Percentiles rank a stretch among this genome's conserved stretches.
phyloP scores from a whole-genome alignment of 202 grass and related monocot species.

The Zoysia matrella region DNA sequence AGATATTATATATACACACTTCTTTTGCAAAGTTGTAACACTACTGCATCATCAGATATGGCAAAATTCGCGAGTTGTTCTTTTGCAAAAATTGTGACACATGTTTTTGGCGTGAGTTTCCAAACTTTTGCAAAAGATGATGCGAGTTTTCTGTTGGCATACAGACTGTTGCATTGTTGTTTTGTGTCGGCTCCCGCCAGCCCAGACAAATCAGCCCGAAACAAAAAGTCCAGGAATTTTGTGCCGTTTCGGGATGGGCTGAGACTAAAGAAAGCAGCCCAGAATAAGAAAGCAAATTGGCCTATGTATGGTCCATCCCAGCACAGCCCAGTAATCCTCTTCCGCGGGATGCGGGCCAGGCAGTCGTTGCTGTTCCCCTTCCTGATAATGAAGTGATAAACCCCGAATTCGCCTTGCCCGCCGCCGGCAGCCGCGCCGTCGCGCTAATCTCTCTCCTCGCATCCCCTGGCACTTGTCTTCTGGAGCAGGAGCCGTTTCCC shows the following conservation, averaged over 20 bases:
- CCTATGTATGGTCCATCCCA: neutral
- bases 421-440: neutral
- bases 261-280: neutral
- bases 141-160: too few species aligned
- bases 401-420: neutral
- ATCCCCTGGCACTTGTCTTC: neutral
- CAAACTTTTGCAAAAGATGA: too few species aligned
- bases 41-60: neutral
- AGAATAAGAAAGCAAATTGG: neutral
- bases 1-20: neutral
- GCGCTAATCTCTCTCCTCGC: neutral
- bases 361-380: neutral
- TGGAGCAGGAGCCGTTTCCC: neutral
- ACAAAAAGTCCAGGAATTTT: too few species aligned
- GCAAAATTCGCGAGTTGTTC: neutral
- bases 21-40: neutral
- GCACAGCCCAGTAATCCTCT: too few species aligned
- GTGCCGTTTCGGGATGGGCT: neutral
- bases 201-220: too few species aligned
- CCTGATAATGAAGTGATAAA: slow-evolving; percentile 6
- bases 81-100: neutral
- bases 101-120: too few species aligned
- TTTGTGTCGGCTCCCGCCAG: too few species aligned
- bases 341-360: too few species aligned
- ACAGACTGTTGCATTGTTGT: too few species aligned